Conservation (phyloP, 2,329 filamentous ascomycete species). For the Paecilomyces fulvus region DNA sequence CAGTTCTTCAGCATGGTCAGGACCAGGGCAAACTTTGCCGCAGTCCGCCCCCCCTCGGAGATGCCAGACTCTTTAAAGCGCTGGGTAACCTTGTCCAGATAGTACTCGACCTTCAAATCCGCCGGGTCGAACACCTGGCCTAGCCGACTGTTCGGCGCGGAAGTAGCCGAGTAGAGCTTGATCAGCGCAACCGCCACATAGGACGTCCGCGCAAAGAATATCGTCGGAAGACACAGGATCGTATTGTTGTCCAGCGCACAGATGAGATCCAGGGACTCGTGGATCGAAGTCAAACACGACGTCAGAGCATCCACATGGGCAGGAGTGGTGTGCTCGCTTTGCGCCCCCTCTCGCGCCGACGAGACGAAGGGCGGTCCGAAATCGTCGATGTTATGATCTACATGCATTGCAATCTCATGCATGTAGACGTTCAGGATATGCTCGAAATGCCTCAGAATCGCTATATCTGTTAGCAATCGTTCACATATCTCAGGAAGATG, state of each 20-base stretch:
- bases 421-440: slow-evolving; percentile 62
- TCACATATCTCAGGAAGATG: neutral
- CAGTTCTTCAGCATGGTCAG: slow-evolving; percentile 62
- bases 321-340: slow-evolving; percentile 36
- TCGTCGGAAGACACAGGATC: slow-evolving; percentile 59
- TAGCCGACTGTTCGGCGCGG: slow-evolving; percentile 55
- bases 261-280: slow-evolving; percentile 59
- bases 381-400: slow-evolving; percentile 51
- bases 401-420: slow-evolving; percentile 65
- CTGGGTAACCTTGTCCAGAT: slow-evolving; percentile 61
- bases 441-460: slow-evolving; percentile 56
- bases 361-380: slow-evolving; percentile 37
- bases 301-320: slow-evolving; percentile 60
- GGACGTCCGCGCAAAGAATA: slow-evolving; percentile 62
- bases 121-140: slow-evolving; percentile 61
- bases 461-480: slow-evolving; percentile 27
- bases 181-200: slow-evolving; percentile 65
- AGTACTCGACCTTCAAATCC: slow-evolving; percentile 56
- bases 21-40: slow-evolving; percentile 63
- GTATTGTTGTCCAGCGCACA: slow-evolving; percentile 50
- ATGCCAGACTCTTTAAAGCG: slow-evolving; percentile 58
- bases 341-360: slow-evolving; percentile 33
- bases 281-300: slow-evolving; percentile 57
- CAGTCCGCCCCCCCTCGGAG: slow-evolving; percentile 55
- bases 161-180: slow-evolving; percentile 63